A percentile compares a stretch with the other conserved stretches of the same genome.
phyloP scores from a whole-genome alignment of 2,329 filamentous ascomycete species.

The Diaporthe sp. region DNA sequence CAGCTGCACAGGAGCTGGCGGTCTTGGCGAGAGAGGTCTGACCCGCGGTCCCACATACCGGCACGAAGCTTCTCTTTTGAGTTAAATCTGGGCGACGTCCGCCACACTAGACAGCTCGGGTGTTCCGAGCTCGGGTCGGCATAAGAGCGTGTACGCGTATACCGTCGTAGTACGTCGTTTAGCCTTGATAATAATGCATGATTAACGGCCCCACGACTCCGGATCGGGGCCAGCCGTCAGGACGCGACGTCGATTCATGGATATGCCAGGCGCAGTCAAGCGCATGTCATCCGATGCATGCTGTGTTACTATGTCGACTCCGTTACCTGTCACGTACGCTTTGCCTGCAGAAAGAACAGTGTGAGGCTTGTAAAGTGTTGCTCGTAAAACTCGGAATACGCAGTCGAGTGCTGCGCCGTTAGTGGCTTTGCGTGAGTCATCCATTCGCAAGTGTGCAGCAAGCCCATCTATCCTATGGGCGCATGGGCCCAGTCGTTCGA shows the following conservation, averaged over 20 bases:
- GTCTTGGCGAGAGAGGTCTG: neutral
- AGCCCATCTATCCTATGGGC: neutral
- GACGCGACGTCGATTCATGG: neutral
- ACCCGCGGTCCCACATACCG: conserved; percentile 3
- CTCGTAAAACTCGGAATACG: neutral
- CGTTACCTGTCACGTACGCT: neutral
- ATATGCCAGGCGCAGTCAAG: neutral
- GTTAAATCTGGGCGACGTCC: neutral
- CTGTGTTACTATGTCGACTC: neutral
- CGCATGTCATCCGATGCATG: neutral
- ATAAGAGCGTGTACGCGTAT: conserved; percentile 11
- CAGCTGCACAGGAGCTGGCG: neutral
- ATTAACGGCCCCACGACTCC: neutral
- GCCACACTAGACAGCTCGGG: neutral
- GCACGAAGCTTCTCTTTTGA: neutral
- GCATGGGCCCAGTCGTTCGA: neutral
- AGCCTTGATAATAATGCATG: neutral
- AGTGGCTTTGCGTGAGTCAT: conserved; percentile 16
- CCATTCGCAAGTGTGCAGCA: neutral
- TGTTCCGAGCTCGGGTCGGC: neutral
- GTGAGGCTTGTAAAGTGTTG: neutral
- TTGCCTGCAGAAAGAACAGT: neutral
- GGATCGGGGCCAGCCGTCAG: neutral
- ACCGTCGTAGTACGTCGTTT: neutral
- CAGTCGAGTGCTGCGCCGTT: neutral